Conservation (phyloP, 257 asterid species). For the Striga asiatica region DNA sequence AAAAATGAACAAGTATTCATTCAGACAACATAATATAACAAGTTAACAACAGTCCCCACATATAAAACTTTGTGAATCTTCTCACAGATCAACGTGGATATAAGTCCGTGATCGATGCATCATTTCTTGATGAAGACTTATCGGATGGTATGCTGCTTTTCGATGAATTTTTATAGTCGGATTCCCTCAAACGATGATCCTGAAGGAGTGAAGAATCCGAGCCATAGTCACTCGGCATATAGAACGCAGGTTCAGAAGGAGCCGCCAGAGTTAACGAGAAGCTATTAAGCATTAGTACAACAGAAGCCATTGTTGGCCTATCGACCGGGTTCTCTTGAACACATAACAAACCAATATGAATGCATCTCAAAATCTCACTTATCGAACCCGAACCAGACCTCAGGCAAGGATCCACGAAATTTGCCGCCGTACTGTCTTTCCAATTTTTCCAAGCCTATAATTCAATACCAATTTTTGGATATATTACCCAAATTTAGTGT, state of each 20-base stretch:
- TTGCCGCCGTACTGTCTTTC: conserved; percentile 13
- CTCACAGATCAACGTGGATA: conserved; percentile 15
- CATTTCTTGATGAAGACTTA: conserved; percentile 12
- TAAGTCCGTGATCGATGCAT: conserved; percentile 11
- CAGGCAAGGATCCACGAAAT: conserved; percentile 18
- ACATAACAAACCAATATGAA: conserved; percentile 26
- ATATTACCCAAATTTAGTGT: too few relatives aligned
- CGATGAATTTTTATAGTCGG: not conserved
- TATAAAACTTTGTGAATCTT: too few relatives aligned
- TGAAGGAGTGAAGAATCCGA: not conserved
- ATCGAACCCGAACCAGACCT: conserved; percentile 3
- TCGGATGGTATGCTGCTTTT: not conserved
- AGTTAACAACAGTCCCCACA: too few relatives aligned
- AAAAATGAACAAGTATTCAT: too few relatives aligned
- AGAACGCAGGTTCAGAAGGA: conserved; percentile 26
- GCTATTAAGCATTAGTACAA: conserved; percentile 22
- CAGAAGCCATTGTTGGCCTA: conserved; percentile 27
- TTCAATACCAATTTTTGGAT: too few relatives aligned
- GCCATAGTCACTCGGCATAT: not conserved
- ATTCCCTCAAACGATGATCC: not conserved
- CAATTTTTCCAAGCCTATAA: conserved; percentile 25
- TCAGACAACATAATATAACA: too few relatives aligned
- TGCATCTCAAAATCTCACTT: conserved; percentile 20
- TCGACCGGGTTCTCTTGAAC: conserved; percentile 20
- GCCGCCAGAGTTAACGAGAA: conserved; percentile 7